Base-by-base conservation (phyloP, 345 rosid genomes). In the Eutrema yunnanense region DNA sequence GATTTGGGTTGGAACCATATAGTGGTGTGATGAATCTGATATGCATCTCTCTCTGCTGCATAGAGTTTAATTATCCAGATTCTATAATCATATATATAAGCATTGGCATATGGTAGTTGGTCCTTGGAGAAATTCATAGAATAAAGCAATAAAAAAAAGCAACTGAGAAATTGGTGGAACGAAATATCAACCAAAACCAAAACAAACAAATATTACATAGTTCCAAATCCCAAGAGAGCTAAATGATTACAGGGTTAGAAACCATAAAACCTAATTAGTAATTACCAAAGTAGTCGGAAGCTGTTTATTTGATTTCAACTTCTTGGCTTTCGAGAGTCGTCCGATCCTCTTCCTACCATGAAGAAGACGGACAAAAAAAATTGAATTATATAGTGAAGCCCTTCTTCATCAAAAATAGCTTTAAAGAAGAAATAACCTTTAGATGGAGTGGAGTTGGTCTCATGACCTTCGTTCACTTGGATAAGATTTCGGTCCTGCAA, bases 401-500 rank as follows among this genome's bases (percentile, higher is more conserved):
- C 56, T 36, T 11, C 47, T 37, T 34, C 16, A 29, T 32, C 10
- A 64, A 48, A n/a, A 26, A 2, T 34, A 64, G 55, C 27, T 50
- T 34, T 26, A 26, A 26, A 51, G 65, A 48, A 57, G 63, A 51
- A 77, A 44, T 11, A 65, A 77, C 77, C 77, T 59, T 43, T 51
- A 43, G 71, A 26, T 50, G 50, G 44, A 49, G 56, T n/a, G 34
- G 72, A 29, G 44, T 30, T 30, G 2, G 53, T 34, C 6, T 34
- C 57, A 59, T 5, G 14, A 27, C 73, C 63, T 27, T 65, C 46
- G 30, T 59, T 51, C 10, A 71, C 73, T 58, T 65, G 43, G 6
- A 60, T 30, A 50, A 71, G 62, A 43, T 44, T 77, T 42, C 77
- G 51, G 12, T 44, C 52, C 80, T 77, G 46, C 32, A 77, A 59